Conservation (phyloP, 2,329 filamentous ascomycete genomes). For the Fusarium xyrophilum region DNA sequence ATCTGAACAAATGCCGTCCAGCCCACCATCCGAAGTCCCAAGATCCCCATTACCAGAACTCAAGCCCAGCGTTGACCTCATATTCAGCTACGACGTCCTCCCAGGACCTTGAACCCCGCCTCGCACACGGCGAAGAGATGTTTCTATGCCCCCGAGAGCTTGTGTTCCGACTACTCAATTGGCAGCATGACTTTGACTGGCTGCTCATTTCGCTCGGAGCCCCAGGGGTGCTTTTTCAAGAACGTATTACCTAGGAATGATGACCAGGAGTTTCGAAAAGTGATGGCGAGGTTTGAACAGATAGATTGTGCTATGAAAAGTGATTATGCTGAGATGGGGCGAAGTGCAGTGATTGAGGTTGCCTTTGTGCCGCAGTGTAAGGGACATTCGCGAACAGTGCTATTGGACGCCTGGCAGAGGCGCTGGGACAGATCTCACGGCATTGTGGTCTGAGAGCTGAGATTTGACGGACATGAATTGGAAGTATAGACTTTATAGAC, state of each 20-base stretch:
- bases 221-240: neutral
- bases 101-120: neutral
- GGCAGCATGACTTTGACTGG: neutral
- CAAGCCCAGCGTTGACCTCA: neutral
- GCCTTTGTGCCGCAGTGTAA: neutral
- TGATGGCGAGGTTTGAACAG: constrained; percentile 2
- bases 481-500: neutral
- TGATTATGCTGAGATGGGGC: neutral
- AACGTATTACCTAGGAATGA: constrained; percentile 1
- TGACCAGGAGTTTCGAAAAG: neutral
- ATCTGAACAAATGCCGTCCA: neutral
- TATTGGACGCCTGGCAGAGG: neutral
- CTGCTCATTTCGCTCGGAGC: neutral
- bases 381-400: neutral
- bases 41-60: neutral
- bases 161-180: neutral
- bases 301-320: neutral
- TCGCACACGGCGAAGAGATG: neutral
- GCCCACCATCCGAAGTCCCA: fast-evolving
- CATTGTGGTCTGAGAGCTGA: neutral
- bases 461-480: neutral
- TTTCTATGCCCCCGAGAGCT: neutral
- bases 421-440: neutral
- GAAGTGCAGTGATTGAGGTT: constrained; percentile 5
- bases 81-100: constrained; percentile 3